phyloP scores from a whole-genome alignment of 1,284 basidiomycete genomes.

The Trametes sp. region DNA sequence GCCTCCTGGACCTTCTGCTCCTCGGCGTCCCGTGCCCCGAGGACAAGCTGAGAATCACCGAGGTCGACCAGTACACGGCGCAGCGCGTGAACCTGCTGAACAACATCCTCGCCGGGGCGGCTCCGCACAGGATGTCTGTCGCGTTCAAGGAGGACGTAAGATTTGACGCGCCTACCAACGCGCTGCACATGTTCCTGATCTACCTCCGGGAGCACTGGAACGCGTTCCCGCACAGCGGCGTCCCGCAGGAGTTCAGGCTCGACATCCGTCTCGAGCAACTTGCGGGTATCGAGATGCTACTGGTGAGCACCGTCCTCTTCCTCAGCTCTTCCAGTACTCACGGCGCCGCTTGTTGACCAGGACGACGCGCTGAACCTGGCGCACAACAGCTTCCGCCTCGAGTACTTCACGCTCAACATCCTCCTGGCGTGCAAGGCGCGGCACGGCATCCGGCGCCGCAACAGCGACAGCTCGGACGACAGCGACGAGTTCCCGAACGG shows the following conservation, averaged over 20 bases:
- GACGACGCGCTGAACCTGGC: background rate
- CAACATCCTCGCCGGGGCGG: background rate
- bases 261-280: background rate
- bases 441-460: background rate
- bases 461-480: background rate
- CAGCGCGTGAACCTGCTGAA: background rate
- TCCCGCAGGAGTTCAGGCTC: background rate
- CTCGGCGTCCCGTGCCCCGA: background rate
- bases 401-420: background rate
- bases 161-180: background rate
- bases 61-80: background rate
- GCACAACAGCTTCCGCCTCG: background rate
- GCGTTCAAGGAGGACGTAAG: background rate
- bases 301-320: background rate
- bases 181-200: background rate
- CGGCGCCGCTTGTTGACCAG: background rate
- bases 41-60: background rate
- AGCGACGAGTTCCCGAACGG: background rate
- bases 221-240: background rate
- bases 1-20: slow-evolving; percentile 1
- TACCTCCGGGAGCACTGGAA: slow-evolving; percentile 1
- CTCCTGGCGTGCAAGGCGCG: background rate
- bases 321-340: background rate
- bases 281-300: background rate
- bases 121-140: background rate